A percentile compares a stretch with the other conserved stretches of the same genome.
Evolutionary conservation across 306 rosid genomes (phyloP).

Genomic region (Prinsepia uniflora): DNA sequence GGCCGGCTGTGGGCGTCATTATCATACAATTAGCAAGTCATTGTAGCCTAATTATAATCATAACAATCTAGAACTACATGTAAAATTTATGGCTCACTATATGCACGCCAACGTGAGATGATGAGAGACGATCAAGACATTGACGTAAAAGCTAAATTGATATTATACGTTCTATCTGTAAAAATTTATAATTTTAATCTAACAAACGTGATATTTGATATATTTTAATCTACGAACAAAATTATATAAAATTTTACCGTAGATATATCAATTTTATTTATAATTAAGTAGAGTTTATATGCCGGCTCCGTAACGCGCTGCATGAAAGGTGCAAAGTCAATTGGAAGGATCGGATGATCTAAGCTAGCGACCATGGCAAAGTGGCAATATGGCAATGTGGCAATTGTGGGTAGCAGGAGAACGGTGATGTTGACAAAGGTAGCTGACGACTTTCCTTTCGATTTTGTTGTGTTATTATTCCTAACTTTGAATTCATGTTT

Average conservation of each 20-base stretch:
- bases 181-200: background rate
- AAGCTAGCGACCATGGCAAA: background rate
- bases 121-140: background rate
- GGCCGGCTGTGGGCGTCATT: constrained; percentile 1
- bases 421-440: background rate
- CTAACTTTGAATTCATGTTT: background rate
- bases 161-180: background rate
- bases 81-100: background rate
- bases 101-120: background rate
- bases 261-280: too few relatives aligned
- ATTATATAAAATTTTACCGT: too few relatives aligned
- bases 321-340: background rate
- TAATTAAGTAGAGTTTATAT: background rate
- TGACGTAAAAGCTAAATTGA: background rate
- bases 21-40: too few relatives aligned
- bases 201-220: background rate
- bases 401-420: too few relatives aligned
- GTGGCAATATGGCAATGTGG: too few relatives aligned
- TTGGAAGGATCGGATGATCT: background rate
- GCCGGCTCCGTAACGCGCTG: background rate
- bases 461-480: background rate
- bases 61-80: background rate
- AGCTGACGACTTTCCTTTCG: background rate
- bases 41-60: background rate
- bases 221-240: background rate